Base-by-base conservation (phyloP, 768 basidiomycete genomes). In the Melanogaster broomeanus region DNA sequence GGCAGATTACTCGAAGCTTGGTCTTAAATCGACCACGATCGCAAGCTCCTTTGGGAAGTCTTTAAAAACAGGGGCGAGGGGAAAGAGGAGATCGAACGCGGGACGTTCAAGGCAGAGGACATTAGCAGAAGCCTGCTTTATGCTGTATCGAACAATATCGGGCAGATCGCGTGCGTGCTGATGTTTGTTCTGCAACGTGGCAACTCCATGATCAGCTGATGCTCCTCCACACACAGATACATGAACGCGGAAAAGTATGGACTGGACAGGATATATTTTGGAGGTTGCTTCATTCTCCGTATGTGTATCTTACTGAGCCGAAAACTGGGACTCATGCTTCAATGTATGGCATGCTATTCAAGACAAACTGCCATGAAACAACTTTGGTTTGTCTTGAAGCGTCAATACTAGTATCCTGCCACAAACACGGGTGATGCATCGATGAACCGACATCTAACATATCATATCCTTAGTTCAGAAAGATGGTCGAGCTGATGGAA, bases 241-340 rank as follows among this genome's bases (percentile, higher is more conserved):
- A 98, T 99, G 97, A 98, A 99, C 68, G 97, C 97, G 49, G 97
- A 98, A 69, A 98, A 98, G 75, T 97, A 98, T 69, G 87, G 90
- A 60, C 70, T 99, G 53, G 92, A 97, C 62, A 84, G 92, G 66
- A 98, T 99, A 58, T 99, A 98, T 76, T 99, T 98, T 78, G 95
- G 97, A 22, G 97, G 97, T 3, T 98, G 92, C 72, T 99, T 98
- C 74, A 99, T 99, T 70, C 81, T 97, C 78, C 96, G 92, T 93
- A 60, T 50, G 83, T 69, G 44, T 25, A 12, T n/a, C 50, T 34
- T 18, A 10, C 44, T 42, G 47, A 45, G 28, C 28, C 15, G 27
- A 11, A 34, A n/a, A 24, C 7, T 4, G 15, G 22, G 22, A 39
- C 48, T 66, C 19, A 58, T 43, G 52, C 59, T 35, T 59, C 27